Percentiles rank a stretch among this genome's conserved stretches.
Evolutionary conservation across 805 yeast species (phyloP).

Genomic region (Saccharomycopsis sp.): DNA sequence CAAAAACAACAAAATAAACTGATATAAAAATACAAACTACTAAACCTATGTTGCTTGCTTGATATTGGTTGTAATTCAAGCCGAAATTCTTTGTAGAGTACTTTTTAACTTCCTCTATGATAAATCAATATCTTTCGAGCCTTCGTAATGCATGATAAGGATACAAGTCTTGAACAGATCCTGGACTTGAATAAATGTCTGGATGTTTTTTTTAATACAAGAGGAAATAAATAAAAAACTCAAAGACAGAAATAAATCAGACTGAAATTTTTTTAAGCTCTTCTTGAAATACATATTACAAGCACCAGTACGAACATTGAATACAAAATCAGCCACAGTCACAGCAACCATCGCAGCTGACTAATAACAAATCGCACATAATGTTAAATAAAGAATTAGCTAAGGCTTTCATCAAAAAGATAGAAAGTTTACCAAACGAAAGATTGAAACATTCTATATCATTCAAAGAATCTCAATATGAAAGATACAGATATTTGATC

Average conservation of each 20-base stretch:
- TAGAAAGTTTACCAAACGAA: slow-evolving; percentile 64
- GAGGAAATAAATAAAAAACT: neutral
- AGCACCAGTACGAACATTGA: neutral
- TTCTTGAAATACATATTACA: neutral
- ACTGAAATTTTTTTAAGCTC: neutral
- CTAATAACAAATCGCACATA: neutral
- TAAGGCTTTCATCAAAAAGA: slow-evolving; percentile 47
- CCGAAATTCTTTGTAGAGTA: too few relatives aligned
- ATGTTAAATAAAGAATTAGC: slow-evolving; percentile 35
- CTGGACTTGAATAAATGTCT: too few relatives aligned
- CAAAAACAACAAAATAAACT: too few relatives aligned
- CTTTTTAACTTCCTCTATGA: too few relatives aligned
- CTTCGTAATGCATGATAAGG: neutral
- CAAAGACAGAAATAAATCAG: too few relatives aligned
- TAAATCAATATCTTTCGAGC: too few relatives aligned
- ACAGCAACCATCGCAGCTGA: too few relatives aligned
- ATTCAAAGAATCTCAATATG: slow-evolving; percentile 60
- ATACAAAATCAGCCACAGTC: too few relatives aligned
- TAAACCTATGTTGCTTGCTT: too few relatives aligned
- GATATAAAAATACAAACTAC: too few relatives aligned
- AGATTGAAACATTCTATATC: slow-evolving; percentile 62
- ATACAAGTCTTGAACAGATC: neutral
- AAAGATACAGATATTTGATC: slow-evolving; percentile 46
- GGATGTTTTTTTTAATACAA: neutral
- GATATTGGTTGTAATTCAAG: too few relatives aligned